Evolutionary conservation across 2,329 filamentous ascomycete genomes (phyloP), one percentile per base, ranked within the genome.

Genomic region (Ilyonectria destructans): DNA sequence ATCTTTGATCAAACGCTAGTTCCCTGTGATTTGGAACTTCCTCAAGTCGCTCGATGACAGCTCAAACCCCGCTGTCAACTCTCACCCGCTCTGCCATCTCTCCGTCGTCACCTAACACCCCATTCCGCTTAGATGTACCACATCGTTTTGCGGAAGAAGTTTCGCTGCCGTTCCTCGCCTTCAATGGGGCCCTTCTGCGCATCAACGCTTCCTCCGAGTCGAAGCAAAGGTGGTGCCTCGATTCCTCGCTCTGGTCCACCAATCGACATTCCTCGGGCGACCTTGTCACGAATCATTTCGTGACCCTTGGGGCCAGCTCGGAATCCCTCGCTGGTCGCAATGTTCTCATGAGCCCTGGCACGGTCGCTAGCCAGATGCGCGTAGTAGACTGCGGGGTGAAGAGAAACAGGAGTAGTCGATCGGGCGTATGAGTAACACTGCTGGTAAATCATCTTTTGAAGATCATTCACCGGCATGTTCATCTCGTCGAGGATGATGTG

Each of bases 401-500:
- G 82, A 0, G 95, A 98, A 0, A 99, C 95, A 0, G 96, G 94
- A 0, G 96, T 98, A 0, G 95, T 98, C 0, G 95, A 96, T 17
- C 96, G 90, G 62, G 92, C 91, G 77, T 97, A 99, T 63, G 97
- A 94, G 81, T 97, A 99, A 51, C 92, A 97, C 70, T 98, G 95
- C 73, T 97, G 92, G 75, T 98, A 98, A 23, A 98, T 92, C 88
- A 98, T 92, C 63, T 91, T 91, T 76, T 97, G 93, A 0, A 99
- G 85, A 2, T 91, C 87, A 48, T 93, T 90, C 0, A 91, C 86
- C 1, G 86, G 80, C 75, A 93, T 87, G 2, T 87, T 84, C 59
- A 91, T 89, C 79, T 98, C 95, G 77, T 99, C 96, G 54, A 92
- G 79, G 23, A 99, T 90, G 15, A 98, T 92, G 69, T 96, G 92